Evolutionary conservation across 2,329 filamentous ascomycete genomes (phyloP), one percentile per base, ranked within the genome.

Genomic region (Huntiella abstrusa): DNA sequence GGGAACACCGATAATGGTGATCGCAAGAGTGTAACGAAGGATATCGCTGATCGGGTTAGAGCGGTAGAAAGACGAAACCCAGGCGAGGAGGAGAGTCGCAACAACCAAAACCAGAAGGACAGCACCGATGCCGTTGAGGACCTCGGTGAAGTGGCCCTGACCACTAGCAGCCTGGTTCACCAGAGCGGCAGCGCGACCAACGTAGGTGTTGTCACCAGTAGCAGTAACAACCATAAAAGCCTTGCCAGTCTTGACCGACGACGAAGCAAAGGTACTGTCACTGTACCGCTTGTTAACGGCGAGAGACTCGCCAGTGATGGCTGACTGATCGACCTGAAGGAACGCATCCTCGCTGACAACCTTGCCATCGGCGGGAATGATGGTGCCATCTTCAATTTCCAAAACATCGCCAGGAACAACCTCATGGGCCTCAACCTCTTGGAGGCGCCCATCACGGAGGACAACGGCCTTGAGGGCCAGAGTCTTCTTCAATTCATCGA

Each of bases 351-450:
- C 79, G 56, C 82, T 86, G 52, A 91, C 77, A 56, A 93, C 79
- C 54, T 80, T 80, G 54, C 85, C 85, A 63, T 94, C 86, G 54
- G 85, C 86, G 52, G 85, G 83, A 55, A 93, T 83, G 55, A 93
- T 92, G 52, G 83, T 87, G 64, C 85, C 86, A 73, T 57, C 85
- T 63, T 93, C 84, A 52, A 93, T 73, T 62, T 87, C 80, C 51
- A 93, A 71, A 56, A 93, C 87, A 68, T 93, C 85, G 62, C 85
- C 85, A 54, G 85, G 83, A 52, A 93, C 85, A 53, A 93, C 80
- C 55, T 87, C 80, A 45, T 80, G 74, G 51, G 83, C 80, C 65
- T 87, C 81, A 51, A 92, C 69, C 62, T 93, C 84, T 62, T 77
- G 73, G 51, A 86, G 71, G 48, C 71, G 69, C 37, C 63, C 82